Conservation (phyloP, 257 asterid genomes). For the Solanum habrochaites region DNA sequence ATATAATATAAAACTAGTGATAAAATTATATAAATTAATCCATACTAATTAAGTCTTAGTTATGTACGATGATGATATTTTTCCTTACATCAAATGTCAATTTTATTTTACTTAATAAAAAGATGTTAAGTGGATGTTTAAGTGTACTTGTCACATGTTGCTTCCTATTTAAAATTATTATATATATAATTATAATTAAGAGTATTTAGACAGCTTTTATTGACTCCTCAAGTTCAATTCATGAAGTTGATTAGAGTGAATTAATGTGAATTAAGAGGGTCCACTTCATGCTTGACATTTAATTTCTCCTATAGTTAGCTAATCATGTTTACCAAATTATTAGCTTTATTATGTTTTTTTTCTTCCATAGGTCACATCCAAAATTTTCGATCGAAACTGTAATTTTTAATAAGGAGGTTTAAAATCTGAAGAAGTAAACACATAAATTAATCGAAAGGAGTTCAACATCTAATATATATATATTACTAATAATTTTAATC, state of each 20-base stretch:
- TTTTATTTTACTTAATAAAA: neutral
- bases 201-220: neutral
- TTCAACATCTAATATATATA: too few species aligned
- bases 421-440: too few species aligned
- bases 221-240: neutral
- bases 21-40: neutral
- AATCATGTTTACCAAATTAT: neutral
- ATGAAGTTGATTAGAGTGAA: neutral
- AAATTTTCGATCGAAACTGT: neutral
- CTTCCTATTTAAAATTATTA: neutral
- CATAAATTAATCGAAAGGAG: accelerated
- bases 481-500: too few species aligned
- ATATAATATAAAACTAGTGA: neutral
- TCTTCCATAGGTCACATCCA: neutral
- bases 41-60: neutral
- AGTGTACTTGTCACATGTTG: neutral
- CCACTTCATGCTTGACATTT: neutral
- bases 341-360: neutral
- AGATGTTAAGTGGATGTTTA: neutral
- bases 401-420: too few species aligned
- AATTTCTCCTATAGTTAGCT: neutral
- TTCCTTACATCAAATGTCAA: neutral
- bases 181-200: neutral
- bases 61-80: neutral
- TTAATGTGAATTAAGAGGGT: neutral